Evolutionary conservation across 2,329 filamentous ascomycete genomes (phyloP).

Genomic region (Fusarium tricinctum): DNA sequence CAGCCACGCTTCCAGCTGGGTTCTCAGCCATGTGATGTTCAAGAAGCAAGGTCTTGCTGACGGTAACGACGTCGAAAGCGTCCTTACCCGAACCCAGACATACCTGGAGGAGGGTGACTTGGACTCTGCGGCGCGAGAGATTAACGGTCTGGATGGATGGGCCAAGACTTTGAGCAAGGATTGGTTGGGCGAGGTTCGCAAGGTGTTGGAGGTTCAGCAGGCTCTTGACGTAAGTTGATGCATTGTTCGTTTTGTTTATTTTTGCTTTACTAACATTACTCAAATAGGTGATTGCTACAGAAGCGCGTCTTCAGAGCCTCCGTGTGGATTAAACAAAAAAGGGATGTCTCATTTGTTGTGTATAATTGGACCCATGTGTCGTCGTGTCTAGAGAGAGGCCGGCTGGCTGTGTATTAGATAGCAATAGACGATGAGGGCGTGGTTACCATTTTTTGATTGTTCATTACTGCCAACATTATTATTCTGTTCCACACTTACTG

Average conservation of each 20-base stretch:
- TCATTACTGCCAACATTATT: slow-evolving; percentile 4
- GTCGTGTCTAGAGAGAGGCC: slow-evolving; percentile 49
- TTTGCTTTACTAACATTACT: slow-evolving; percentile 34
- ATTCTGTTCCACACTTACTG: not conserved
- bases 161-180: slow-evolving; percentile 94
- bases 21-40: slow-evolving; percentile 95
- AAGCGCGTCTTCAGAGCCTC: slow-evolving; percentile 89
- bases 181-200: slow-evolving; percentile 91
- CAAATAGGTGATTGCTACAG: slow-evolving; percentile 87
- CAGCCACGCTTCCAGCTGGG: slow-evolving; percentile 89
- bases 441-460: slow-evolving; percentile 35
- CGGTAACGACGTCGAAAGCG: slow-evolving; percentile 92
- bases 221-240: slow-evolving; percentile 85
- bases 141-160: slow-evolving; percentile 94
- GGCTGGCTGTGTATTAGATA: slow-evolving; percentile 55
- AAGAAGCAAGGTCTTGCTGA: slow-evolving; percentile 89
- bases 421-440: slow-evolving; percentile 53
- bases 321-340: slow-evolving; percentile 75
- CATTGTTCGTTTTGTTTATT: slow-evolving; percentile 1
- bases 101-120: slow-evolving; percentile 93
- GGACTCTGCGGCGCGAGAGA: slow-evolving; percentile 91
- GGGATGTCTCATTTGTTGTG: slow-evolving; percentile 54
- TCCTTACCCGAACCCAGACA: slow-evolving; percentile 89
- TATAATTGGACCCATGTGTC: slow-evolving; percentile 52
- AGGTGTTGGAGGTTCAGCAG: slow-evolving; percentile 94